phyloP scores from a whole-genome alignment of 768 basidiomycete species.

The button mushroom (Agaricus bisporus) region DNA sequence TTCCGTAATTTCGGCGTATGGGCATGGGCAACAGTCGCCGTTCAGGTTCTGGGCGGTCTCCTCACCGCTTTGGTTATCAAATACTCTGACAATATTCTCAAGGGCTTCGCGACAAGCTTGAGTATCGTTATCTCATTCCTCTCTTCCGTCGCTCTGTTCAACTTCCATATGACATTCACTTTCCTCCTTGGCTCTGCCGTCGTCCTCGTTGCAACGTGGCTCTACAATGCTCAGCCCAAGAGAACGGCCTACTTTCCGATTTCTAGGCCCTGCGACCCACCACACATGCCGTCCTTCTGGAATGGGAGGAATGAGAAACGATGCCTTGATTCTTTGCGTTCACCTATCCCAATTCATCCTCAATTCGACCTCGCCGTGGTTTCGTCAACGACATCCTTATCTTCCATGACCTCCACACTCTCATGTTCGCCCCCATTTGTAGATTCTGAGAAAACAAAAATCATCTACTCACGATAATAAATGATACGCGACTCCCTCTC shows the following conservation, averaged over 20 bases:
- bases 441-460: conserved; percentile 18
- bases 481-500: neutral
- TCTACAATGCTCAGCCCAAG: conserved; percentile 72
- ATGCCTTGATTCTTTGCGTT: conserved; percentile 14
- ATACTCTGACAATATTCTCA: conserved; percentile 86
- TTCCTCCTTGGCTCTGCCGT: conserved; percentile 81
- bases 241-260: conserved; percentile 3
- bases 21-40: conserved; percentile 87
- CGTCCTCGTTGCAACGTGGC: conserved; percentile 85
- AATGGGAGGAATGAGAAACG: conserved; percentile 21
- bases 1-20: conserved; percentile 85
- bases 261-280: conserved; percentile 10
- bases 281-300: conserved; percentile 12
- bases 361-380: conserved; percentile 19
- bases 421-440: conserved; percentile 16
- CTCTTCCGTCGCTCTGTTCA: conserved; percentile 84
- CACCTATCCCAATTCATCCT: conserved; percentile 12
- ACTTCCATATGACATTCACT: conserved; percentile 79
- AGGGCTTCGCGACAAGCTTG: conserved; percentile 93
- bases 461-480: conserved; percentile 9
- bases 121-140: conserved; percentile 94
- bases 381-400: conserved; percentile 27
- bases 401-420: conserved; percentile 21
- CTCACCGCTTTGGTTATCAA: conserved; percentile 93
- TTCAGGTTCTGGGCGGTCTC: conserved; percentile 89